A percentile compares a stretch with the other conserved stretches of the same genome.
Conservation (phyloP, 2,329 filamentous ascomycete species). For the Ophidiomyces ophidiicola region DNA sequence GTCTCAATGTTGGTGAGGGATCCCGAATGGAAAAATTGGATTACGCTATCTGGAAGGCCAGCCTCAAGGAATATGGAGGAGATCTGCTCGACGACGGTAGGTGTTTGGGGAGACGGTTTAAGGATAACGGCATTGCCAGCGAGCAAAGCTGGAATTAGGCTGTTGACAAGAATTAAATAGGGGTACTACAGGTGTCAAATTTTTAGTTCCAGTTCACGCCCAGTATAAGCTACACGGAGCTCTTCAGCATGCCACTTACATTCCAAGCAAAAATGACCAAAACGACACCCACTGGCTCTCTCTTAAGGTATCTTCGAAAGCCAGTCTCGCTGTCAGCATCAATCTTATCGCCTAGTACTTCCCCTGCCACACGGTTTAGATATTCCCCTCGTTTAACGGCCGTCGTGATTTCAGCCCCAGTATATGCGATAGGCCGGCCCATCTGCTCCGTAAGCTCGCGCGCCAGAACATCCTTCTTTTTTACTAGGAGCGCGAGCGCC, state of each 20-base stretch:
- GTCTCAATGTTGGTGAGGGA: constrained; percentile 64
- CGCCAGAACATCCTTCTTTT: constrained; percentile 66
- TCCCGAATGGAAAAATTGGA: constrained; percentile 87
- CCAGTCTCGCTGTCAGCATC: constrained; percentile 73
- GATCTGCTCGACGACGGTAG: constrained; percentile 78
- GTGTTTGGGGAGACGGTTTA: constrained; percentile 90
- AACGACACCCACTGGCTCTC: constrained; percentile 75
- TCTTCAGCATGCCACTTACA: constrained; percentile 44
- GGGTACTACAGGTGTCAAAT: constrained; percentile 58
- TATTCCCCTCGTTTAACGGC: constrained; percentile 78
- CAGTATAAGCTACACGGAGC: neutral
- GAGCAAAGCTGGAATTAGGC: constrained; percentile 78
- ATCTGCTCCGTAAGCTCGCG: constrained; percentile 86
- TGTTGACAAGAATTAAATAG: constrained; percentile 87
- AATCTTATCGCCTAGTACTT: constrained; percentile 54
- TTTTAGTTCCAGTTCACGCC: neutral
- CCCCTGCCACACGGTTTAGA: constrained; percentile 68
- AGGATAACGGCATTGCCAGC: constrained; percentile 84
- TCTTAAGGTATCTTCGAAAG: constrained; percentile 81
- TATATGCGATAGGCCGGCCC: constrained; percentile 83
- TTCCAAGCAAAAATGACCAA: constrained; percentile 94
- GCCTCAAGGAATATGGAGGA: constrained; percentile 64
- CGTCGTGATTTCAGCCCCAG: constrained; percentile 69
- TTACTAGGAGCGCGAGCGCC: constrained; percentile 57
- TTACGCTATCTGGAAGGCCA: constrained; percentile 67